Base-by-base conservation (phyloP, 352 stramenopile species). In the Globisporangium cederbergense region DNA sequence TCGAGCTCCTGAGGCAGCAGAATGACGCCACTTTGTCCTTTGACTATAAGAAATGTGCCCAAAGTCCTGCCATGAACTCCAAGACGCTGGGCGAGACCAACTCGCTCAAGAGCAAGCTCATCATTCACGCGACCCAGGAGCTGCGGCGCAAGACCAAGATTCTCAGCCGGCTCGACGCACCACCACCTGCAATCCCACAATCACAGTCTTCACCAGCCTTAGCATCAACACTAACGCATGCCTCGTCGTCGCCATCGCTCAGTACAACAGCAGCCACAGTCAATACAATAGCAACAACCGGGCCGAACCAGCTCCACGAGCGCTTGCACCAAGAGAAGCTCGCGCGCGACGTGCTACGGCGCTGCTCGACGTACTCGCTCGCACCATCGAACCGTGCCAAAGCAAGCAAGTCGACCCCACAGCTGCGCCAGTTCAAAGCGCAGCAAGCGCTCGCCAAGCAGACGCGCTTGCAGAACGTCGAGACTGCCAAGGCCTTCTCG, bases 401-500 rank as follows among this genome's bases (percentile, higher is more conserved):
- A 20, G 34, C 49, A 13, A 74, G 73, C 54, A 74, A 71, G 47
- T 72, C 59, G 3, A 68, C 76, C 10, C 43, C 62, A 6, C 60
- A 74, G 14, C 67, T 75, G 32, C 71, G 57, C n/a, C 60, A 66
- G 46, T 64, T 68, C 13, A 69, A 85, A 45, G 66, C 68, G 11
- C 65, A 88, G 4, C 68, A 76, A 4, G 60, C 64, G 0, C 43
- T 70, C 14, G 64, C 20, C 43, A 78, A 86, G 63, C 70, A 72
- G 28, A 42, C 58, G 43, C 70, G 73, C 4, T 64, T 71, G 34
- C 74, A 87, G 46, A 74, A 77, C 32, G 47, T 66, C 9, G 79
- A 88, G 67, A 83, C 81, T 0, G 77, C 78, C n/a, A 77, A 73
- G 20, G 79, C 75, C 2, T 93, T 93, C 58, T 77, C 72, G 3